Percentiles rank a stretch among this genome's conserved stretches.
These are phyloP conservation scores for Backusella australiensis DNA, from an alignment of 192 early-diverging fungal genomes.

Conservation along the genomic window DNA sequence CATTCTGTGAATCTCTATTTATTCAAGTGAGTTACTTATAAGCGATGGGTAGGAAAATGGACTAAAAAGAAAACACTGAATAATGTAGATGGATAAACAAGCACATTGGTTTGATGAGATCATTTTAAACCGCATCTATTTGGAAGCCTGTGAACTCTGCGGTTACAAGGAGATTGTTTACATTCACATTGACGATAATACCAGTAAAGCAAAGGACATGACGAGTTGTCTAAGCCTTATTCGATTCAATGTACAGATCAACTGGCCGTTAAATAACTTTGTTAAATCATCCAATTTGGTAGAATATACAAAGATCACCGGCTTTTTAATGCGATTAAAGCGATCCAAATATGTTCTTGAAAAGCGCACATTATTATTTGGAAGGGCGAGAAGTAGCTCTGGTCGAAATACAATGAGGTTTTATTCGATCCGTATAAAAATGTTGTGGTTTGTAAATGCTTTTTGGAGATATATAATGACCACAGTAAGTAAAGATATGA, in stretches of 20 bases:
- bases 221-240: not conserved
- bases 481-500: conserved; percentile 22
- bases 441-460: conserved; percentile 43
- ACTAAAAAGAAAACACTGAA: not conserved
- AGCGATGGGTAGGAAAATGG: not conserved
- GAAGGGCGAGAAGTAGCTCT: not conserved
- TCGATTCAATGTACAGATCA: conserved; percentile 11
- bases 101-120: conserved; percentile 37
- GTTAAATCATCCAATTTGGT: conserved; percentile 15
- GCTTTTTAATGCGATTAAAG: conserved; percentile 36
- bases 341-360: conserved; percentile 39
- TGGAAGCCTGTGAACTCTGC: conserved; percentile 17
- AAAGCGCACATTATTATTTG: conserved; percentile 25
- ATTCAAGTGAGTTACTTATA: conserved; percentile 4
- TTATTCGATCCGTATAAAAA: conserved; percentile 36
- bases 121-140: conserved; percentile 29
- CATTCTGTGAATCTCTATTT: conserved; percentile 35
- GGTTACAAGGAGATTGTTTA: conserved; percentile 22
- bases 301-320: conserved; percentile 28
- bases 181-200: conserved; percentile 15
- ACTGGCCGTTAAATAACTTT: conserved; percentile 39
- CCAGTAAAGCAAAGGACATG: not conserved
- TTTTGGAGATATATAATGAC: conserved; percentile 41
- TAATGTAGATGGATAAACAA: conserved; percentile 35
- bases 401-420: conserved; percentile 26